Conservation (phyloP, 129 eudicot genomes). For the Tagetes patula region DNA sequence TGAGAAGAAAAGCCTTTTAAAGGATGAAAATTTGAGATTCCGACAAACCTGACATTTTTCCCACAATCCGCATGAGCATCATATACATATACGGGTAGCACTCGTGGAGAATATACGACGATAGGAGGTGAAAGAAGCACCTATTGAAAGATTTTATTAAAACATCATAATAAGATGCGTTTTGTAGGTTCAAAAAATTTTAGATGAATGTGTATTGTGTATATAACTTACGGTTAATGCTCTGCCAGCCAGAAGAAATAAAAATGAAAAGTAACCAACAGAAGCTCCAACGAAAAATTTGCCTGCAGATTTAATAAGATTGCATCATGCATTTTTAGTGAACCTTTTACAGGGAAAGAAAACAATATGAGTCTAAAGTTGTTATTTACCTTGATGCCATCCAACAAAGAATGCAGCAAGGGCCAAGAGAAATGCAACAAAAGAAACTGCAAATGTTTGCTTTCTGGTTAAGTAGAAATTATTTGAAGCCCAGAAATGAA, state of each 20-base stretch:
- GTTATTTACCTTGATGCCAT: conserved; percentile 63
- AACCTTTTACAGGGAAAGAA: background rate
- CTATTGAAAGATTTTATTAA: conserved; percentile 36
- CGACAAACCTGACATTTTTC: conserved; percentile 88
- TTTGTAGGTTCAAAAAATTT: background rate
- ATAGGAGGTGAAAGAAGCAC: conserved; percentile 99
- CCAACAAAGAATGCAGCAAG: conserved; percentile 93
- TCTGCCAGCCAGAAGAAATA: conserved; percentile 93
- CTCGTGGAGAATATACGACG: conserved; percentile 97
- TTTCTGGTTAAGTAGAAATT: conserved; percentile 89
- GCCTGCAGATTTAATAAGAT: conserved; percentile 40
- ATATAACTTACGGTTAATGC: conserved; percentile 74
- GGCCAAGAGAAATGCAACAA: conserved; percentile 83
- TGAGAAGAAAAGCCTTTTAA: background rate
- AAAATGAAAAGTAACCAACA: conserved; percentile 93
- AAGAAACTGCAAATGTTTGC: conserved; percentile 87
- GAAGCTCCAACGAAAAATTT: conserved; percentile 91
- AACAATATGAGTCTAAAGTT: background rate
- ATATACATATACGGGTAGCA: conserved; percentile 90
- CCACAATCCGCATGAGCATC: conserved; percentile 99
- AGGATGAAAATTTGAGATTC: conserved; percentile 15
- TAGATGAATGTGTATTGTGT: conserved; percentile 5
- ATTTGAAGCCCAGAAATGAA: conserved; percentile 97
- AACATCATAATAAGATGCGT: background rate
- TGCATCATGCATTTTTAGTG: conserved; percentile 15